These are phyloP conservation scores for Ogataea methylovora DNA, from an alignment of 805 yeast genomes.

Conservation along the genomic window DNA sequence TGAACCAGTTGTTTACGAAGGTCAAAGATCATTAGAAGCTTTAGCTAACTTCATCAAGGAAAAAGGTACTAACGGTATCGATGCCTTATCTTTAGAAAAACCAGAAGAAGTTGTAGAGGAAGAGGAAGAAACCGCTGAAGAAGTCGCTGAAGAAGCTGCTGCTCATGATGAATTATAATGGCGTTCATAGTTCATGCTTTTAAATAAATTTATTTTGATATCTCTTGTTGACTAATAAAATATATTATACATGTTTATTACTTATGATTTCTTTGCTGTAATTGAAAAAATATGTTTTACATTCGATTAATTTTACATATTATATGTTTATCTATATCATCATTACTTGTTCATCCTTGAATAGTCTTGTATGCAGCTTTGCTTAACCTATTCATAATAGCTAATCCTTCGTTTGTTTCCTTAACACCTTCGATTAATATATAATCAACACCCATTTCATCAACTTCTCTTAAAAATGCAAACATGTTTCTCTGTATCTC, in stretches of 20 bases:
- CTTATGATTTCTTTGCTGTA: neutral
- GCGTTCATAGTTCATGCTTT: neutral
- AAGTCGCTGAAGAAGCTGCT: constrained; percentile 32
- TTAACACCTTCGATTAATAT: constrained; percentile 82
- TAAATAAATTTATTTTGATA: no score
- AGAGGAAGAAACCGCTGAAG: constrained; percentile 18
- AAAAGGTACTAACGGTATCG: constrained; percentile 56
- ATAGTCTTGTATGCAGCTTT: constrained; percentile 65
- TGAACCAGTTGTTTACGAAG: constrained; percentile 57
- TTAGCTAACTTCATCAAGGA: constrained; percentile 66
- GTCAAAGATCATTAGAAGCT: constrained; percentile 66
- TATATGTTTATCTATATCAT: neutral
- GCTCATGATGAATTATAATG: constrained; percentile 16
- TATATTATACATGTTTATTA: neutral
- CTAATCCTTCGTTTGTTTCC: constrained; percentile 76
- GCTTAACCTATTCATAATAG: constrained; percentile 84
- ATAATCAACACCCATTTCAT: constrained; percentile 55
- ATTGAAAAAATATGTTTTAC: no score
- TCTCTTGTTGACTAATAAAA: neutral
- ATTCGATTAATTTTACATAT: neutral
- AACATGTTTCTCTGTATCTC: constrained; percentile 76
- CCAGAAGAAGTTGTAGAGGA: constrained; percentile 8
- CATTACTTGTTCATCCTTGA: no score
- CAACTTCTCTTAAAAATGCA: constrained; percentile 65
- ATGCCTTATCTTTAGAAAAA: constrained; percentile 34